Evolutionary conservation across 148 eudicot genomes (phyloP).

Genomic region (Rheum nobile): DNA sequence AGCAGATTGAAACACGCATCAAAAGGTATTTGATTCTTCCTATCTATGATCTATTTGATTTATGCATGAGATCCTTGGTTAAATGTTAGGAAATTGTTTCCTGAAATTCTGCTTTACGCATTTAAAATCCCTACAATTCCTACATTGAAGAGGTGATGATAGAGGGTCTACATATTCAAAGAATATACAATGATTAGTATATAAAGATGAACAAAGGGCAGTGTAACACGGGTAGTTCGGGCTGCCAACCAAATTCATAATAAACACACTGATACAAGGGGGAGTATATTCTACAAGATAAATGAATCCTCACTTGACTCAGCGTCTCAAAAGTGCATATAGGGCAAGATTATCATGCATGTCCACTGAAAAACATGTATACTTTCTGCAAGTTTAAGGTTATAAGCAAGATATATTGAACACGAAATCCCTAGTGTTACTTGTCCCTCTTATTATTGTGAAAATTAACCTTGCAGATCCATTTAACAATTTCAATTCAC

Average conservation of each 20-base stretch:
- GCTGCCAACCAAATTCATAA: background rate
- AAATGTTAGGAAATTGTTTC: too few relatives aligned
- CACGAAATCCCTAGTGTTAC: background rate
- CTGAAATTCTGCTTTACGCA: too few relatives aligned
- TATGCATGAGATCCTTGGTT: too few relatives aligned
- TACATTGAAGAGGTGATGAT: background rate
- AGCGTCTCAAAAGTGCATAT: background rate
- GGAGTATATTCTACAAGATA: background rate
- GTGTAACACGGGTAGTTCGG: too few relatives aligned
- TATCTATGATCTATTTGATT: too few relatives aligned
- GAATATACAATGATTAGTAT: background rate
- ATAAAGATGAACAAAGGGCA: background rate
- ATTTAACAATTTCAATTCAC: too few relatives aligned
- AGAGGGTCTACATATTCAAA: background rate
- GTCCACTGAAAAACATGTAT: slow-evolving; percentile 58
- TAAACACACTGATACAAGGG: background rate
- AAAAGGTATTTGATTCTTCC: too few relatives aligned
- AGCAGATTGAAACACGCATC: too few relatives aligned
- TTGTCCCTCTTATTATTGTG: too few relatives aligned
- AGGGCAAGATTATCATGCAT: slow-evolving; percentile 24
- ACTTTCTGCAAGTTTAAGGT: slow-evolving; percentile 49
- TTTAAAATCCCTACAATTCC: too few relatives aligned
- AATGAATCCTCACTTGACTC: background rate
- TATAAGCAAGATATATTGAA: background rate
- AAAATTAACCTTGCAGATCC: too few relatives aligned